phyloP scores from a whole-genome alignment of 768 basidiomycete species.

The Pulveroboletus ravenelii region DNA sequence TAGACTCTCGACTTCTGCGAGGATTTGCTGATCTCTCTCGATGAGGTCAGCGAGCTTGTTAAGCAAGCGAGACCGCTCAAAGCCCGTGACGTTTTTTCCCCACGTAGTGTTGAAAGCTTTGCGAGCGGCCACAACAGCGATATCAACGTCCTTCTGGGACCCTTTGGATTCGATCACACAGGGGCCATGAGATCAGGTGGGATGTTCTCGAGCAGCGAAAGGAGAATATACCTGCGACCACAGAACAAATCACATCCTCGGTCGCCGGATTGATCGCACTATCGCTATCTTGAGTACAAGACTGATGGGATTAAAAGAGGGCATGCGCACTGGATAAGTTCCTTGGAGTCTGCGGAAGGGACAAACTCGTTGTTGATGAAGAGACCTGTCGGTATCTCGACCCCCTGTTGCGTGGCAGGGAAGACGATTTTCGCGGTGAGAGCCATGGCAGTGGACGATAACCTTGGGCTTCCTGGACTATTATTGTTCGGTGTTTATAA shows the following conservation, averaged over 20 bases:
- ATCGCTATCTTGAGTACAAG: conserved; percentile 14
- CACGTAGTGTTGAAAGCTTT: conserved; percentile 80
- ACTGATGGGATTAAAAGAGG: conserved; percentile 4
- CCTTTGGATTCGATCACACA: conserved; percentile 34
- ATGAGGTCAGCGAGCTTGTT: conserved; percentile 88
- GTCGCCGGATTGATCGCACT: conserved; percentile 82
- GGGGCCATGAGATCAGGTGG: not conserved
- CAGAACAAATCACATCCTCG: conserved; percentile 65
- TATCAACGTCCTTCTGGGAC: conserved; percentile 73
- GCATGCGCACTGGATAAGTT: conserved; percentile 54
- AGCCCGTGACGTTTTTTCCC: conserved; percentile 85
- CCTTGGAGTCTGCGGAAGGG: conserved; percentile 62
- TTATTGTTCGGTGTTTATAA: conserved; percentile 8
- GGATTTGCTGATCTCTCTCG: conserved; percentile 74
- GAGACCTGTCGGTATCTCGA: conserved; percentile 73
- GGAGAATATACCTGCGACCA: conserved; percentile 50
- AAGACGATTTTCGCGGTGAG: conserved; percentile 38
- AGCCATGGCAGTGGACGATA: conserved; percentile 39
- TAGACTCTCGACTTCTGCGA: conserved; percentile 79
- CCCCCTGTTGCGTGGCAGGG: conserved; percentile 41
- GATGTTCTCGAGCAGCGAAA: not conserved
- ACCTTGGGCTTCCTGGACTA: not conserved
- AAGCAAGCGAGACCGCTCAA: conserved; percentile 74
- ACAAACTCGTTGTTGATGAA: conserved; percentile 93
- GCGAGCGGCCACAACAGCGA: conserved; percentile 79